Evolutionary conservation across 1,284 basidiomycete genomes (phyloP), one percentile per base, ranked within the genome.

Genomic region (Marasmius oreades): DNA sequence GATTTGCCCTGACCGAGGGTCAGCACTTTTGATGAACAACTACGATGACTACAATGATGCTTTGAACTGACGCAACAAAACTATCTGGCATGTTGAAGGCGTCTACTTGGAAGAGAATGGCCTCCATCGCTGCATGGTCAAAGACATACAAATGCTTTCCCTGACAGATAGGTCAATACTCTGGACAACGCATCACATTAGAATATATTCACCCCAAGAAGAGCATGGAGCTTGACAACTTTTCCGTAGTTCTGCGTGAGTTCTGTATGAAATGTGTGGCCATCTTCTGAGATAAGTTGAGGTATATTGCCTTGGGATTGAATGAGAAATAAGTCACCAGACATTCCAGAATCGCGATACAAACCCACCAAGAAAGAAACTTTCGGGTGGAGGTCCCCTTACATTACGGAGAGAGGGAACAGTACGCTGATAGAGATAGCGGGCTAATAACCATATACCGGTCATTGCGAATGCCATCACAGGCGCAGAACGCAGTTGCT

Each of bases 41-140:
- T 11, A 16, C 43, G 23, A 45, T 45, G 20, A 24, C 14, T 11
- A 3, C 12, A 20, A 45, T 20, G 43, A 11, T 18, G 18, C 23
- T 45, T 2, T 45, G 5, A 2, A 28, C 45, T 42, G 39, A 46
- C 45, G 45, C 45, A 24, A 46, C 8, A 5, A 46, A 24, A 11
- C 18, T 14, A 8, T 46, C 45, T 14, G 45, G 45, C 45, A 46
- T 46, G 20, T 46, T 46, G 45, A 46, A 46, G 14, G 20, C 11
- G 11, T 20, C 18, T 46, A 11, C 23, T 46, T 46, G 22, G 23
- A 46, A 7, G 26, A 46, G 45, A 28, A 46, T 46, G 45, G 8
- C n/a, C n/a, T 46, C 45, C 45, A 46, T 46, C 45, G 45, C 45
- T 46, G 45, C 45, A 24, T 46, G 45, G 23, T 46, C 45, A 46